phyloP scores from a whole-genome alignment of 1,284 basidiomycete genomes.

The Termitomyces sp. region DNA sequence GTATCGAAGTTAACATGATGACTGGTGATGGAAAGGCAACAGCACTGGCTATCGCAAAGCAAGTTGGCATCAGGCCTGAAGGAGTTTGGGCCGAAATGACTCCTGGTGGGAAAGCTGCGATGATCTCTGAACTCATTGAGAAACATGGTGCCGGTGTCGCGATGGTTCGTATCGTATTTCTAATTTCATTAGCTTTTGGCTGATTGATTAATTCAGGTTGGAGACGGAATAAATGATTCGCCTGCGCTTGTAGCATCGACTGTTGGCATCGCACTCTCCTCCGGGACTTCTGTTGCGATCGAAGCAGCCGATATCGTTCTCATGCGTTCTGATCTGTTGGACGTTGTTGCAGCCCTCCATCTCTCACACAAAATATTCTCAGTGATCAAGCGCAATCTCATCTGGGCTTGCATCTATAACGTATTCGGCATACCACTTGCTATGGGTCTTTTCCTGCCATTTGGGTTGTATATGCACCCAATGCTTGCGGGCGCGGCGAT shows the following conservation, averaged over 20 bases:
- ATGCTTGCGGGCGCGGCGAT: conserved; percentile 98
- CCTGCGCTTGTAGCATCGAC: conserved; percentile 94
- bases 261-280: conserved; percentile 93
- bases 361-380: conserved; percentile 86
- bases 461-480: conserved; percentile 90
- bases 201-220: conserved; percentile 60
- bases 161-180: conserved; percentile 63
- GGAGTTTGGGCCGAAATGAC: conserved; percentile 87
- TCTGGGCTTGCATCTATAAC: conserved; percentile 95
- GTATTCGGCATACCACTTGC: conserved; percentile 94
- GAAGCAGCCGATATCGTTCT: conserved; percentile 98
- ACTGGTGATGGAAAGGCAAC: conserved; percentile 86
- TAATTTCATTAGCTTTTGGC: not conserved
- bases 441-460: conserved; percentile 93
- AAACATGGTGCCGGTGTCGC: conserved; percentile 71
- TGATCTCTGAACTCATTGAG: conserved; percentile 75
- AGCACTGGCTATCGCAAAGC: conserved; percentile 79
- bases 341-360: conserved; percentile 94
- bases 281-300: conserved; percentile 94
- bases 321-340: conserved; percentile 92
- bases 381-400: conserved; percentile 85
- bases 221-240: conserved; percentile 98
- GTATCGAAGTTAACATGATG: conserved; percentile 86
- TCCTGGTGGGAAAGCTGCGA: conserved; percentile 86
- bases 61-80: conserved; percentile 79